Percentiles rank a stretch among this genome's conserved stretches.
phyloP scores from a whole-genome alignment of 495 filamentous ascomycete genomes.

The Talaromyces thailandensis region DNA sequence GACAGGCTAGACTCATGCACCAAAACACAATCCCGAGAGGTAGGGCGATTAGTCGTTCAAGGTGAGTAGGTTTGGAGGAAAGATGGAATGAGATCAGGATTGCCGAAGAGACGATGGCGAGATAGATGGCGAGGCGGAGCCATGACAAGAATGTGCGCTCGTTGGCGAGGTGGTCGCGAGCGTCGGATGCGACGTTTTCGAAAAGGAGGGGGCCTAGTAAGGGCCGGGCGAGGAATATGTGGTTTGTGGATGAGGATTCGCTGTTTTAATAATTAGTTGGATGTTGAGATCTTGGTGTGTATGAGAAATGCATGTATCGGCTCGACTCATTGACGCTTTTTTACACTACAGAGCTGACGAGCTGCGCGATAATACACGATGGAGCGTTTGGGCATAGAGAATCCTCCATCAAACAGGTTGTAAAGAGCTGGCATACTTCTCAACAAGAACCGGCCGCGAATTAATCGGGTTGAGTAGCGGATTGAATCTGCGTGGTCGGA shows the following conservation, averaged over 20 bases:
- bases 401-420: neutral
- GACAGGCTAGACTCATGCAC: constrained; percentile 64
- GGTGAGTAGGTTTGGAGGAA: constrained; percentile 53
- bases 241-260: constrained; percentile 10
- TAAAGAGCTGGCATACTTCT: constrained; percentile 24
- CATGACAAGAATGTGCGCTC: constrained; percentile 82
- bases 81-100: constrained; percentile 93
- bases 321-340: neutral
- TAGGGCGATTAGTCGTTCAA: constrained; percentile 68
- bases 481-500: constrained; percentile 21
- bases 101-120: constrained; percentile 79
- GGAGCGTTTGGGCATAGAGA: neutral
- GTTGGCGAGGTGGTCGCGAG: constrained; percentile 55
- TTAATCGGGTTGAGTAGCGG: constrained; percentile 28
- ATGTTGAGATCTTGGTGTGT: neutral
- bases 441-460: constrained; percentile 27
- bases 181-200: constrained; percentile 80
- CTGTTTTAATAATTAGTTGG: neutral
- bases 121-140: constrained; percentile 83
- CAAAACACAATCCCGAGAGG: constrained; percentile 88
- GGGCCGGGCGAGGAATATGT: constrained; percentile 62
- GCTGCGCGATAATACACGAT: neutral
- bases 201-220: constrained; percentile 74
- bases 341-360: neutral
- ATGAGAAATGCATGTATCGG: neutral